Evolutionary conservation across 352 stramenopile genomes (phyloP), one percentile per base, ranked within the genome.

Genomic region (Globisporangium barbulae): DNA sequence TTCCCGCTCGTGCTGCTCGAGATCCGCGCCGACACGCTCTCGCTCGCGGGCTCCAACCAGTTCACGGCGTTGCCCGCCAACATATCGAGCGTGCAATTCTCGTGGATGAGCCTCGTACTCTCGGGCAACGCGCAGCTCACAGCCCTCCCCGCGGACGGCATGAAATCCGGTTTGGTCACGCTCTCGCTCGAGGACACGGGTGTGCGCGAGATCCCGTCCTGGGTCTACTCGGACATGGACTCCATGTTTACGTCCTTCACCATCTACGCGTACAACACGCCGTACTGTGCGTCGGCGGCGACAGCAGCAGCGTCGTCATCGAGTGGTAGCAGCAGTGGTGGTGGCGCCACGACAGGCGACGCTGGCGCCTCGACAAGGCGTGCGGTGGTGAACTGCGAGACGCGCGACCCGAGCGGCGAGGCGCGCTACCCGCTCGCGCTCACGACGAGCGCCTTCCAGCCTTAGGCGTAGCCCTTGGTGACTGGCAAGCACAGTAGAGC

Each of bases 111-210:
- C 31, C 63, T 54, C 28, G 48, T 65, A 37, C 58, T 79, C 31
- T 59, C 66, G 1, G 30, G 47, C 45, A 60, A 37, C 37, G 5
- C 61, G 30, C 25, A 22, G n/a, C 35, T 79, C 1, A 53, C 57
- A 0, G 49, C 28, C 39, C 31, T 74, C 3, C 67, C 67, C 0
- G 47, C 30, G 2, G 59, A 2, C 7, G 68, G 61, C 5, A 42
- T 75, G 37, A 54, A 53, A 0, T 22, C 61, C 5, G 48, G 49
- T 5, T 19, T 68, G 19, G 45, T 68, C 12, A 71, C 69, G 5
- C 64, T 79, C 30, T 79, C 72, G 19, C 67, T 79, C 47, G 72
- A 79, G 44, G 67, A 76, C 50, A 75, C 70, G 5, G 53, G 12
- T 37, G 21, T 79, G 19, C 42, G 53, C 13, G 50, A 60, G 28